Percentiles rank a stretch among this genome's conserved stretches.
phyloP scores from a whole-genome alignment of 169 alveolate genomes.

The Babesia caballi region DNA sequence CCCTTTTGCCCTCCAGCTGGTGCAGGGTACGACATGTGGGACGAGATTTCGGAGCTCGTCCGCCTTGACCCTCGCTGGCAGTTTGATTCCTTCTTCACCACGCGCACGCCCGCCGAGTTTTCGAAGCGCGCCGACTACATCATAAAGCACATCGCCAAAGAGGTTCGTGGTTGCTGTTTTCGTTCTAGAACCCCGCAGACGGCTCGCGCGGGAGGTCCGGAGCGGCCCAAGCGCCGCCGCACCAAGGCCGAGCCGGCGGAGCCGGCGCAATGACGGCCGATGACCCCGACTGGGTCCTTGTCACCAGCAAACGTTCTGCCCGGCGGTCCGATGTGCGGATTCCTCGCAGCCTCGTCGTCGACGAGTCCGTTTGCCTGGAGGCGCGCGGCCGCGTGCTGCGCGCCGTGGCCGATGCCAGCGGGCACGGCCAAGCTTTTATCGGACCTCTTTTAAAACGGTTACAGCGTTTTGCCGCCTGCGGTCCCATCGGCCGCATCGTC shows the following conservation, averaged over 20 bases:
- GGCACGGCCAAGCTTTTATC: not conserved
- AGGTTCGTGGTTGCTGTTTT: conserved; percentile 4
- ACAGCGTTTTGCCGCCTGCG: not conserved
- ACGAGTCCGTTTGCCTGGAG: not conserved
- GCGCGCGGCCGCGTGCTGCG: not conserved
- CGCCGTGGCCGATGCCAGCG: not conserved
- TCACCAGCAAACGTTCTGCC: not conserved
- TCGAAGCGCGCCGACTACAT: conserved; percentile 77
- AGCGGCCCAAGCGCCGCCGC: conserved; percentile 30
- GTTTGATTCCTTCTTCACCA: conserved; percentile 72
- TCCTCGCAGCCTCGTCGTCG: conserved; percentile 7
- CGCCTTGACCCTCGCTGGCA: conserved; percentile 70
- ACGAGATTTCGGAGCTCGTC: conserved; percentile 58
- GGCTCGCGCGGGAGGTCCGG: not conserved
- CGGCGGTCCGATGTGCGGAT: not conserved
- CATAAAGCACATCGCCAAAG: conserved; percentile 72
- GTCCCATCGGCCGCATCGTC: not conserved
- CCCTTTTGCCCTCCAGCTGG: not conserved
- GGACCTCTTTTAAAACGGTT: not conserved
- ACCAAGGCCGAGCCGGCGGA: conserved; percentile 2
- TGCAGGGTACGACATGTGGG: conserved; percentile 81
- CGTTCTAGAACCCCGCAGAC: not conserved
- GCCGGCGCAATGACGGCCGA: not conserved
- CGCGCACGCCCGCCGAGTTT: conserved; percentile 72
- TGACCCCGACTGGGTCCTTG: conserved; percentile 2